Evolutionary conservation across 2,329 filamentous ascomycete genomes (phyloP), one percentile per base, ranked within the genome.

Genomic region (Periglandula ipomoeae): DNA sequence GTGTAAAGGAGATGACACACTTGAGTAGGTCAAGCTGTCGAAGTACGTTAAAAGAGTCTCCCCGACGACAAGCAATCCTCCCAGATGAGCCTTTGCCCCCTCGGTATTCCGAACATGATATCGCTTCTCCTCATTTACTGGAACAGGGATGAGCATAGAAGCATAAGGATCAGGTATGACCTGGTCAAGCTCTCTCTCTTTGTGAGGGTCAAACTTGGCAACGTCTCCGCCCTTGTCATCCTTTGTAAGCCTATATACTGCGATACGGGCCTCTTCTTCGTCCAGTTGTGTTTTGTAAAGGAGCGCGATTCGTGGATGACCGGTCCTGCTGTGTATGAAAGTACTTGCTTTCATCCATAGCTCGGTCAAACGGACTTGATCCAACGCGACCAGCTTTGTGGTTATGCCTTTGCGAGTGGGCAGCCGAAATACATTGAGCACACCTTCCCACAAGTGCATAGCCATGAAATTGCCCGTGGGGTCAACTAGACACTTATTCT

Each of bases 41-140:
- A 93, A 83, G 63, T 97, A 97, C 8, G 84, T 80, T 50, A 98
- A 78, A 2, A 83, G 82, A 0, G 87, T 94, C 67, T 90, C 87
- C 19, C 87, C 86, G 7, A 91, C 75, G 2, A 90, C 78, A 38
- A 93, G 72, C 4, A 90, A 66, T 5, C 87, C 87, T 13, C 85
- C 85, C 41, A 81, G 58, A 51, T 81, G 76, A n/a, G 79, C 75
- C 48, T 73, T 75, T 4, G 73, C 68, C 10, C 70, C 65, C 23
- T 73, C 69, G 23, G 69, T 70, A 51, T 82, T 76, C 51, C 78
- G 75, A 26, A 78, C 72, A 55, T 80, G 74, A 59, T 84, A 81
- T 47, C 80, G 71, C 59, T 81, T 82, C 45, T 75, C 71, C 41
- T 77, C 73, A 34, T 76, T 72, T 19, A 78, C 70, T 0, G 75